Conservation (phyloP, 2,329 filamentous ascomycete genomes). For the Aureobasidium leucospermi region DNA sequence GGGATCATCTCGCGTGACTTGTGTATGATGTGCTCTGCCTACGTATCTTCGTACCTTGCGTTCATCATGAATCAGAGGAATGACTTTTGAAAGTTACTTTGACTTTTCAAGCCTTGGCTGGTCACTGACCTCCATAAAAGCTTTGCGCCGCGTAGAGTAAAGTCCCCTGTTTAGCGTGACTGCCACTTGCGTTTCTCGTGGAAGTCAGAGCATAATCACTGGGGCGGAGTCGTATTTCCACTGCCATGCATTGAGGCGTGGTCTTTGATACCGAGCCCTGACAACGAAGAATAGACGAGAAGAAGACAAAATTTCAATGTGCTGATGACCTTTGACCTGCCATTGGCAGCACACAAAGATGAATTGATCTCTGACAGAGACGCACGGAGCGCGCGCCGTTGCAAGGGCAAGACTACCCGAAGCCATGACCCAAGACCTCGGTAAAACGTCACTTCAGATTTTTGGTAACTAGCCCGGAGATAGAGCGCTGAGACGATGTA, state of each 20-base stretch:
- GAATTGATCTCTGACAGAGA: neutral
- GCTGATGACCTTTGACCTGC: neutral
- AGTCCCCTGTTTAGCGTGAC: neutral
- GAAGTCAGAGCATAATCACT: neutral
- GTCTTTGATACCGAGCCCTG: neutral
- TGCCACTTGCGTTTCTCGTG: neutral
- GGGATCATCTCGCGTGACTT: neutral
- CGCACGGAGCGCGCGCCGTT: neutral
- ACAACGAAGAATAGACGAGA: neutral
- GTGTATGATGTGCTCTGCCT: neutral
- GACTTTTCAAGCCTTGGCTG: neutral
- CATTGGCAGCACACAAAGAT: neutral
- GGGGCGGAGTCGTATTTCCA: neutral
- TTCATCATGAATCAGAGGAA: constrained; percentile 2
- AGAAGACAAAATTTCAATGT: neutral
- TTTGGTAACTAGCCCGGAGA: neutral
- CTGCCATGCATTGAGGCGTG: neutral
- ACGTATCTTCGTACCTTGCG: neutral
- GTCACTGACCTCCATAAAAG: neutral
- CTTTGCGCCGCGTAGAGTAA: constrained; percentile 8
- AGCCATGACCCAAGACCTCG: neutral
- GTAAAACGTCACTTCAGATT: neutral
- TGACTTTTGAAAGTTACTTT: neutral
- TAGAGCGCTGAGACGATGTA: neutral
- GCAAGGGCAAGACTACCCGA: neutral